phyloP scores from a whole-genome alignment of 768 basidiomycete species.

The Neoboletus brunneissimus region DNA sequence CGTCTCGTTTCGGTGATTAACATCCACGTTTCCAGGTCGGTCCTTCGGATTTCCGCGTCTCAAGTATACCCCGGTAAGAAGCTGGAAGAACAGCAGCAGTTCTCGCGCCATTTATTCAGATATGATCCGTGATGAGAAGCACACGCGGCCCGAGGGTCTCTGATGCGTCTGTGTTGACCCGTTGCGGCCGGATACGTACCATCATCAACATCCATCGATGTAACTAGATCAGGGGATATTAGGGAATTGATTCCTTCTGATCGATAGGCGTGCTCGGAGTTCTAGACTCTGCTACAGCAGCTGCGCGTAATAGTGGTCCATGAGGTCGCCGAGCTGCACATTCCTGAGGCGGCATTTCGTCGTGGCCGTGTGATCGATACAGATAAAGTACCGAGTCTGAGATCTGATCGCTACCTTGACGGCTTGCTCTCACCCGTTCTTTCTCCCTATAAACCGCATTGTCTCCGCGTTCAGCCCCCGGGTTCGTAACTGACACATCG shows the following conservation, averaged over 20 bases:
- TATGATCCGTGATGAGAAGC: slow-evolving; percentile 5
- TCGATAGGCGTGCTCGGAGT: not conserved
- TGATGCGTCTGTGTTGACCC: slow-evolving; percentile 3
- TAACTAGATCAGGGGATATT: not conserved
- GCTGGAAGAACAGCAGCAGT: not conserved
- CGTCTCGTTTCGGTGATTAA: no score
- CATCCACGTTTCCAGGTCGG: not conserved
- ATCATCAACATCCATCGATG: not conserved
- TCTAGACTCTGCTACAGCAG: not conserved
- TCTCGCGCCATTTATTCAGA: not conserved
- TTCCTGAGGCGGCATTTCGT: not conserved
- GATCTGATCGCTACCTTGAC: not conserved
- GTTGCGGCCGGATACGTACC: not conserved
- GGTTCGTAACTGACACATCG: not conserved
- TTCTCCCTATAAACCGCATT: slow-evolving; percentile 26
- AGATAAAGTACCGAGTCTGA: not conserved
- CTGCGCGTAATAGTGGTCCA: not conserved
- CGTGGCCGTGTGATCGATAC: not conserved
- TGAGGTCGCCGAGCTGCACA: not conserved
- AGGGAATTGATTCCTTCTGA: not conserved
- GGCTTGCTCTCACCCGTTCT: slow-evolving; percentile 18
- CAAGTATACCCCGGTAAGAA: not conserved
- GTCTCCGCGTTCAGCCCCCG: slow-evolving; percentile 14
- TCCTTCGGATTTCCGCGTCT: not conserved
- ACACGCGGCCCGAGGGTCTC: not conserved